These are phyloP conservation scores for Claviceps digitariae DNA, from an alignment of 2,329 filamentous ascomycete genomes.

Conservation along the genomic window DNA sequence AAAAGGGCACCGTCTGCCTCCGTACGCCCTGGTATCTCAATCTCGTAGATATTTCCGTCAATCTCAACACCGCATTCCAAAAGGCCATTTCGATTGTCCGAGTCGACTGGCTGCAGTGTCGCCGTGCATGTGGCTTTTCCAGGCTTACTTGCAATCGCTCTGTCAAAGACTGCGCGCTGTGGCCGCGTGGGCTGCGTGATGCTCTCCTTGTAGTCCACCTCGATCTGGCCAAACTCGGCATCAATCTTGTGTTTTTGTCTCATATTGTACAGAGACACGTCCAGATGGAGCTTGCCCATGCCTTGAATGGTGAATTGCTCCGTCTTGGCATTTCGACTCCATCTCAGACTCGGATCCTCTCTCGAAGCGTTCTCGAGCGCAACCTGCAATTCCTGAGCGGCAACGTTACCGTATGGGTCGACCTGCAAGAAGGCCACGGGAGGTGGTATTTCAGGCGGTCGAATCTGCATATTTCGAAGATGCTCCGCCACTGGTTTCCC, in stretches of 20 bases:
- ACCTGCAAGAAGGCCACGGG: conserved; percentile 96
- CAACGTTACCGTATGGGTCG: conserved; percentile 63
- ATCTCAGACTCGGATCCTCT: conserved; percentile 85
- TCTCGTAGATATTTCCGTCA: conserved; percentile 59
- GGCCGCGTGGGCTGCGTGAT: conserved; percentile 43
- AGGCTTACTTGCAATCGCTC: conserved; percentile 63
- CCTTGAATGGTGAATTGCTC: conserved; percentile 88
- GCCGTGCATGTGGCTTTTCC: conserved; percentile 67
- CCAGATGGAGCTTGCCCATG: conserved; percentile 92
- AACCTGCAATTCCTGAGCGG: conserved; percentile 66
- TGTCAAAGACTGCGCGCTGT: conserved; percentile 57
- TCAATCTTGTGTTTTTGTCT: conserved; percentile 80
- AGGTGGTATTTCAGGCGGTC: conserved; percentile 78
- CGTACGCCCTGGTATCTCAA: conserved; percentile 37
- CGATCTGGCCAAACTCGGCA: conserved; percentile 77
- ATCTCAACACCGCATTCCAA: conserved; percentile 32
- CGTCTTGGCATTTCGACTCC: conserved; percentile 74
- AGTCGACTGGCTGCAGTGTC: conserved; percentile 46
- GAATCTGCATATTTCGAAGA: conserved; percentile 64
- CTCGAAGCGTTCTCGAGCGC: conserved; percentile 66
- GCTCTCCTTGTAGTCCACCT: conserved; percentile 90
- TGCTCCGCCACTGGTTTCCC: conserved; percentile 50
- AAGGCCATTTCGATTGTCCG: conserved; percentile 22
- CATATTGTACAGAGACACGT: conserved; percentile 80
- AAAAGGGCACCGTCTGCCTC: conserved; percentile 34